Evolutionary conservation across 352 stramenopile species (phyloP), one percentile per base, ranked within the genome.

Genomic region (Phytophthora macrochlamydospora): DNA sequence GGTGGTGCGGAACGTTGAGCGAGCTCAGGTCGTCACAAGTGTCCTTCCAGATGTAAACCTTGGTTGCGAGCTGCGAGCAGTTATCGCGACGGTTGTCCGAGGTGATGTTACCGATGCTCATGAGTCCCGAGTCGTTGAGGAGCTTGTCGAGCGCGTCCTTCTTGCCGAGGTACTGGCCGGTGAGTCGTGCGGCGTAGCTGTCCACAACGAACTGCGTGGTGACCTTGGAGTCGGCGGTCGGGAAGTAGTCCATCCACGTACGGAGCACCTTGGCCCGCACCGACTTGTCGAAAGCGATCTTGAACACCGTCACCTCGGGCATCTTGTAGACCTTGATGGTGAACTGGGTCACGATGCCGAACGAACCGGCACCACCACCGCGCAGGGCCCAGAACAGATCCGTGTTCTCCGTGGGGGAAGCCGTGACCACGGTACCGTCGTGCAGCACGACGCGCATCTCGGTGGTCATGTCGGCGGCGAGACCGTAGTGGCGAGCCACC

Each of bases 131-230:
- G 4, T 35, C 53, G 18, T 84, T 75, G 8, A 87, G 60, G 9
- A 83, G 18, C 43, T 59, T 51, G 33, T 79, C 62, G 32, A 81
- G 33, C 14, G 81, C 73, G n/a, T 18, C 52, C 42, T 79, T 67
- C 13, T 65, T 40, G 33, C 75, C 78, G 9, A 87, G 56, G 48
- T 79, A 84, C 62, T 87, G 78, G 7, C 75, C 78, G 5, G 50
- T 66, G 31, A 87, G 67, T 35, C 63, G 73, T 1, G 70, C 69
- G 33, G 58, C 67, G 37, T 61, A 33, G 4, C 54, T 56, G 29
- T 80, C 69, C 28, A 87, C 65, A n/a, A 79, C 77, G n/a, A 87
- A 58, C 38, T 84, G 78, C 48, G 78, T 87, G 14, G 78, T 87
- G 37, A 87, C 52, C 56, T 71, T 75, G 2, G 65, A 67, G 44